Base-by-base conservation (phyloP, 1,284 basidiomycete genomes). In the Irpex sp. region DNA sequence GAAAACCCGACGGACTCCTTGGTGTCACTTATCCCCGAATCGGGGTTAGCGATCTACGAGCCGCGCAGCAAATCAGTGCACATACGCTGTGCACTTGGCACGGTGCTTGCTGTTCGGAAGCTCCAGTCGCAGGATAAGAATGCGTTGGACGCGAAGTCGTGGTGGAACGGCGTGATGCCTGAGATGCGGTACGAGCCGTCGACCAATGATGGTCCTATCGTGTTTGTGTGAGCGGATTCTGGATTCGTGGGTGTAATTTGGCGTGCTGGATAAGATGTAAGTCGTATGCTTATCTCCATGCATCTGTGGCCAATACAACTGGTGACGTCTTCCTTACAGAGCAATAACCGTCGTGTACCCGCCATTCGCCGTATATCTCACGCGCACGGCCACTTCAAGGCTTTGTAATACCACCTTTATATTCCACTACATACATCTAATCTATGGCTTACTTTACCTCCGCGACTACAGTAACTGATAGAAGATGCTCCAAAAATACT, bases 121-220 rank as follows among this genome's bases (percentile, higher is more conserved):
- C 78, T 92, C 7, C 87, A 88, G 72, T 81, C 83, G 66, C 85
- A 87, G 65, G 85, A 83, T 3, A 83, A 76, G 48, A 72, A 74
- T 55, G 71, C 75, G 65, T 64, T 83, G 58, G 66, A 66, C 19
- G 78, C 78, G 0, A 73, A 74, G 60, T 79, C 82, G 37, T 85
- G 79, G 80, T 83, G 81, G 81, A 82, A 83, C 67, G 88, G 80
- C n/a, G 69, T 74, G 7, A 67, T 67, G 34, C 69, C 73, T 0
- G 72, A 68, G 34, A 67, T 72, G 69, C 21, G 57, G 19, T n/a
- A 19, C 5, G 38, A 40, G 13, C 37, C 44, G 37, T 58, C 17
- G 15, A 5, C 17, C 36, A 21, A 48, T 8, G 19, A 44, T 15
- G 37, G 38, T 19, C 37, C 44, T 34, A 58, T 58, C 19, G 36